A percentile compares a stretch with the other conserved stretches of the same genome.
phyloP scores from a whole-genome alignment of 2,329 filamentous ascomycete species.

The Venturia oleaginea region DNA sequence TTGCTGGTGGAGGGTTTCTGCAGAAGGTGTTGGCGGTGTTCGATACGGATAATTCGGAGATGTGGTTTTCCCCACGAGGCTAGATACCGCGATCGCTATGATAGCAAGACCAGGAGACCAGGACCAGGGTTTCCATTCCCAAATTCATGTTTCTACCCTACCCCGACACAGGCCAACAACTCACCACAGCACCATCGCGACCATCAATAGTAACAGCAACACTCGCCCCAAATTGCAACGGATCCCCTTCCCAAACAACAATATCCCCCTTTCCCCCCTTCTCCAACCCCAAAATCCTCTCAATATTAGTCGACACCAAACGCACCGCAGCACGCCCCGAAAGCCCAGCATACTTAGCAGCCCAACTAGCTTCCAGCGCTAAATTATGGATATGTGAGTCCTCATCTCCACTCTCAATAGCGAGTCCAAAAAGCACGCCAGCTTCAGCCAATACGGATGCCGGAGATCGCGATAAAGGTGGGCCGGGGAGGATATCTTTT shows the following conservation, averaged over 20 bases:
- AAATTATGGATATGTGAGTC: conserved; percentile 36
- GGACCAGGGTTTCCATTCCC: no score
- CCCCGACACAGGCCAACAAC: conserved; percentile 10
- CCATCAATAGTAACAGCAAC: conserved; percentile 47
- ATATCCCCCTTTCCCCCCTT: conserved; percentile 36
- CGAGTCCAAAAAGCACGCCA: conserved; percentile 50
- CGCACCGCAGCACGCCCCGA: conserved; percentile 47
- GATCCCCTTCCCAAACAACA: conserved; percentile 54
- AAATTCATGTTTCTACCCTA: not conserved
- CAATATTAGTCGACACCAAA: conserved; percentile 49
- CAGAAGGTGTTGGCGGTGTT: no score
- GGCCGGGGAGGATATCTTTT: conserved; percentile 52
- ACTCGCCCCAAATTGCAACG: conserved; percentile 49
- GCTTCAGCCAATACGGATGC: conserved; percentile 50
- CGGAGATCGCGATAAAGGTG: conserved; percentile 56
- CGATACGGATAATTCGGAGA: no score
- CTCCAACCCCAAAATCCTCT: conserved; percentile 46
- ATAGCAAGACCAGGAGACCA: no score
- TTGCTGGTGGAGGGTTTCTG: no score
- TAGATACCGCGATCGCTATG: no score
- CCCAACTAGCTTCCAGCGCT: conserved; percentile 51
- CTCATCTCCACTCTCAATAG: conserved; percentile 53
- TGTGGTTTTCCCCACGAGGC: no score
- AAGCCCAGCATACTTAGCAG: conserved; percentile 36
- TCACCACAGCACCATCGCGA: not conserved